Percentiles rank a stretch among this genome's conserved stretches.
Evolutionary conservation across 2,329 filamentous ascomycete species (phyloP).

Genomic region (Colletotrichum aenigma): DNA sequence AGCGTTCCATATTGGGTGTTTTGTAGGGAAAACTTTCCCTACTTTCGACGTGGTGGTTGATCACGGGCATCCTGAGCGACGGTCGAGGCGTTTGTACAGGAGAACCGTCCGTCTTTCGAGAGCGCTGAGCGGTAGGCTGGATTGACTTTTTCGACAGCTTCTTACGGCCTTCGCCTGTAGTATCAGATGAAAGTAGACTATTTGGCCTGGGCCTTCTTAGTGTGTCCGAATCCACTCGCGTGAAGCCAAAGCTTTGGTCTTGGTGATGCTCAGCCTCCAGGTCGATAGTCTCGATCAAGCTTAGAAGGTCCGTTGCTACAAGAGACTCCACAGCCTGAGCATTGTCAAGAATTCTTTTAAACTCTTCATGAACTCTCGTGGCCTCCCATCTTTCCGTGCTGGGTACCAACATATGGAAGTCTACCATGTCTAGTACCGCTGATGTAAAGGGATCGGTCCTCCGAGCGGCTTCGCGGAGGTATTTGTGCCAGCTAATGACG

Average conservation of each 20-base stretch:
- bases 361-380: not conserved
- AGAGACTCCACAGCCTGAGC: not conserved
- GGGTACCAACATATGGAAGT: slow-evolving; percentile 24
- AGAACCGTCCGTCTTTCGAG: not conserved
- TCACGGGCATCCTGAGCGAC: too few relatives aligned
- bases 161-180: not conserved
- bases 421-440: slow-evolving; percentile 27
- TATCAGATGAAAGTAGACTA: not conserved
- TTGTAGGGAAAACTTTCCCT: too few relatives aligned
- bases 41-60: too few relatives aligned
- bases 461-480: not conserved
- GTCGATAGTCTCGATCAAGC: not conserved
- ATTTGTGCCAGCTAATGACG: not conserved
- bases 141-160: not conserved
- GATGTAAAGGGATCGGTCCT: slow-evolving; percentile 24
- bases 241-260: not conserved
- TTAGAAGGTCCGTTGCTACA: not conserved
- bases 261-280: not conserved
- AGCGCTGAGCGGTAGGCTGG: not conserved
- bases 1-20: too few relatives aligned
- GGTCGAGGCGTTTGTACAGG: not conserved
- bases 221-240: not conserved
- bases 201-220: not conserved
- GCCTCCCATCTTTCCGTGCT: not conserved
- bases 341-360: not conserved